These are phyloP conservation scores for Zalaria obscura DNA, from an alignment of 2,329 filamentous ascomycete genomes.

Conservation along the genomic window DNA sequence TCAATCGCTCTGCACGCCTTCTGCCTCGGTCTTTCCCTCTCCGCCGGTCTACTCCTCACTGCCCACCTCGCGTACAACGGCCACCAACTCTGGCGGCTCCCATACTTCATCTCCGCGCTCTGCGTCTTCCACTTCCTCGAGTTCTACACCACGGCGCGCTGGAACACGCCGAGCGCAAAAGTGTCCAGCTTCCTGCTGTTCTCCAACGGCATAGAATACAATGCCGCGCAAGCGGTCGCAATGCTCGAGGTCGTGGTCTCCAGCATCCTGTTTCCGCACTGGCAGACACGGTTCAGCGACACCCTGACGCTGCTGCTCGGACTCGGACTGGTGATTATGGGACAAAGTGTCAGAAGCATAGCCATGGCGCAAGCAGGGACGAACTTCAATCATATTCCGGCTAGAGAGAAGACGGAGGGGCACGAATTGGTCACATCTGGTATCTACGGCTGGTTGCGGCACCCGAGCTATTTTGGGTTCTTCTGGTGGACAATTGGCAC, in stretches of 20 bases:
- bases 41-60: slow-evolving; percentile 16
- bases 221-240: slow-evolving; percentile 65
- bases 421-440: slow-evolving; percentile 76
- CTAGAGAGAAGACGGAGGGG: slow-evolving; percentile 49
- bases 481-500: slow-evolving; percentile 98
- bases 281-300: slow-evolving; percentile 28
- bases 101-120: slow-evolving; percentile 53
- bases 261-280: slow-evolving; percentile 36
- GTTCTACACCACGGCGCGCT: slow-evolving; percentile 76
- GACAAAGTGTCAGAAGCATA: slow-evolving; percentile 61
- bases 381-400: slow-evolving; percentile 81
- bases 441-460: slow-evolving; percentile 61
- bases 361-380: slow-evolving; percentile 83
- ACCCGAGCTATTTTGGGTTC: slow-evolving; percentile 95
- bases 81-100: slow-evolving; percentile 37
- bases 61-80: slow-evolving; percentile 8
- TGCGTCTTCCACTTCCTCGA: slow-evolving; percentile 89
- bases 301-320: slow-evolving; percentile 38
- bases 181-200: slow-evolving; percentile 70
- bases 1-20: slow-evolving; percentile 33
- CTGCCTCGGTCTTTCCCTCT: slow-evolving; percentile 24
- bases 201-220: slow-evolving; percentile 73
- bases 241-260: slow-evolving; percentile 57
- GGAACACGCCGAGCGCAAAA: slow-evolving; percentile 62
- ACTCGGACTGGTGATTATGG: slow-evolving; percentile 47